Percentiles rank a stretch among this genome's conserved stretches.
Conservation (phyloP, 352 stramenopile species). For the Phytophthora tentaculata region DNA sequence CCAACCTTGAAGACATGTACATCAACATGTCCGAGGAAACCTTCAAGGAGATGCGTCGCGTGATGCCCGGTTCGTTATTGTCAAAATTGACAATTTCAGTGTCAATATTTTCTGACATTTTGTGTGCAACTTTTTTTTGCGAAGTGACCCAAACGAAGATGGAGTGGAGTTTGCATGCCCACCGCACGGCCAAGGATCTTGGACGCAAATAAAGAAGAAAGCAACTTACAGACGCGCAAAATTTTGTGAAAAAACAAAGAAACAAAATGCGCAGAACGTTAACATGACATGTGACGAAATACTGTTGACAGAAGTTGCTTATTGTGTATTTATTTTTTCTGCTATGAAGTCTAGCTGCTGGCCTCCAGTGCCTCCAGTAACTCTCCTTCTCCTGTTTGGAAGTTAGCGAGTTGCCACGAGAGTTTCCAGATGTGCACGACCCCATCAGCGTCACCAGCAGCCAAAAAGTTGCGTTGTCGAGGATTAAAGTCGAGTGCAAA, state of each 20-base stretch:
- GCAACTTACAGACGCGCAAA: neutral
- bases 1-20: constrained; percentile 94
- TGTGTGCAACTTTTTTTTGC: constrained; percentile 3
- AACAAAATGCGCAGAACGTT: constrained; percentile 15
- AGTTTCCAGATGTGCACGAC: constrained; percentile 87
- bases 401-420: constrained; percentile 80
- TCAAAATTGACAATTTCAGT: neutral
- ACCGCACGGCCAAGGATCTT: constrained; percentile 83
- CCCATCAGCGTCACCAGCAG: constrained; percentile 64
- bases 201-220: constrained; percentile 57
- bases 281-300: constrained; percentile 16
- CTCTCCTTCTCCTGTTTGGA: constrained; percentile 70
- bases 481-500: constrained; percentile 83
- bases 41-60: constrained; percentile 95
- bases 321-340: constrained; percentile 14
- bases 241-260: constrained; percentile 10
- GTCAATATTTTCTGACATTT: neutral
- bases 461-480: constrained; percentile 85
- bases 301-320: constrained; percentile 2
- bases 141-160: constrained; percentile 89
- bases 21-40: constrained; percentile 95
- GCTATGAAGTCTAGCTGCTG: constrained; percentile 16
- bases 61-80: constrained; percentile 84
- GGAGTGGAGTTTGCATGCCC: constrained; percentile 87
- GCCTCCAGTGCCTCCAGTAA: constrained; percentile 55